Evolutionary conservation across 192 early-diverging fungal species (phyloP).

Genomic region (Powellomyces hirtus): DNA sequence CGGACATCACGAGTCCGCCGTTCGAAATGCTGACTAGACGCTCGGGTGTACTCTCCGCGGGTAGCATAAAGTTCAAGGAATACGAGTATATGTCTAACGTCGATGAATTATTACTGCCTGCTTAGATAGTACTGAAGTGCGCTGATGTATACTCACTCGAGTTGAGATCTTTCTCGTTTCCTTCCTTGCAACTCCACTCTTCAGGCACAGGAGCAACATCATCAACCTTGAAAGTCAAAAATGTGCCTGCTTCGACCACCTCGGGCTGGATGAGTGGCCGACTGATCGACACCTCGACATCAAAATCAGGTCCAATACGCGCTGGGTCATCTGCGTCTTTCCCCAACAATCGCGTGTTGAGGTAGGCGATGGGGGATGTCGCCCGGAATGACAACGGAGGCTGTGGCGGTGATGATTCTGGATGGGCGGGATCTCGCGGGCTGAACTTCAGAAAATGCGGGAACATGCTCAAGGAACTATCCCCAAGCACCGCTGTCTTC

Average conservation of each 20-base stretch:
- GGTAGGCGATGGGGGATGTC: constrained; percentile 39
- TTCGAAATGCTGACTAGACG: constrained; percentile 37
- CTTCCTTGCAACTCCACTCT: constrained; percentile 61
- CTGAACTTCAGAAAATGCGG: constrained; percentile 45
- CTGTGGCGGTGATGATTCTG: constrained; percentile 29
- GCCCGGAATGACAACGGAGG: constrained; percentile 29
- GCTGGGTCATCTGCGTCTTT: constrained; percentile 39
- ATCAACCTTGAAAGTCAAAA: constrained; percentile 44
- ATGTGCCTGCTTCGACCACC: constrained; percentile 48
- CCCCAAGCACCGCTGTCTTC: constrained; percentile 55
- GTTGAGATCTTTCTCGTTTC: constrained; percentile 61
- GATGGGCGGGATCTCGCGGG: constrained; percentile 37
- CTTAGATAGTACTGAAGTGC: too few species aligned
- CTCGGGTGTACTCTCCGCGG: constrained; percentile 40
- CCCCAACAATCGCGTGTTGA: constrained; percentile 46
- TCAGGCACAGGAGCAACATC: constrained; percentile 58
- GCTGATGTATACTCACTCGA: constrained; percentile 59
- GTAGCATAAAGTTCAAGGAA: constrained; percentile 43
- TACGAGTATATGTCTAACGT: constrained; percentile 52
- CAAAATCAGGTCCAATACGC: constrained; percentile 23
- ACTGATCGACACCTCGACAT: constrained; percentile 47
- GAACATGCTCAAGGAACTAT: constrained; percentile 41
- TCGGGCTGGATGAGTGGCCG: constrained; percentile 44
- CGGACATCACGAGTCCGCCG: constrained; percentile 39
- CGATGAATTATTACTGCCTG: neutral